A percentile compares a stretch with the other conserved stretches of the same genome.
Evolutionary conservation across 345 rosid species (phyloP).

Genomic region (Acer campestre): DNA sequence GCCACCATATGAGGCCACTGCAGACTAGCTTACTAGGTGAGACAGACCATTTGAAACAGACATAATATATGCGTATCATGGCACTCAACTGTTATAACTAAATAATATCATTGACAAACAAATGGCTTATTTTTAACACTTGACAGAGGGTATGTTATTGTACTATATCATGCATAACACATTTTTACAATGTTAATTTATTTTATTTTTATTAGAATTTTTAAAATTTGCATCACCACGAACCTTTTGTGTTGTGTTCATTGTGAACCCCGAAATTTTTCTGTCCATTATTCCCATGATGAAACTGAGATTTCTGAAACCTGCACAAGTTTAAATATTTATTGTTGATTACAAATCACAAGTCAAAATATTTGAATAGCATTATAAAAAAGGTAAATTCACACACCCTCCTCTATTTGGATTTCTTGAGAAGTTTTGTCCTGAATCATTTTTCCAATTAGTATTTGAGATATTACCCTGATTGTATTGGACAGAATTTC

Average conservation of each 20-base stretch:
- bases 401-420: conserved; percentile 47
- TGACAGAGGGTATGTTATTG: neutral
- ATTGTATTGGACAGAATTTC: conserved; percentile 33
- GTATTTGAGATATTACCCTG: conserved; percentile 25
- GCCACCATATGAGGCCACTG: neutral
- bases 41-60: neutral
- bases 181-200: neutral
- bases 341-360: conserved; percentile 19
- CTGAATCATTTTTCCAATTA: conserved; percentile 39
- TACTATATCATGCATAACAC: neutral
- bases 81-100: neutral
- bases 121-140: neutral
- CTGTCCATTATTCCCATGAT: conserved; percentile 43
- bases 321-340: conserved; percentile 38
- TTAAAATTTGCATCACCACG: conserved; percentile 7
- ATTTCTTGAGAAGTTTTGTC: conserved; percentile 39
- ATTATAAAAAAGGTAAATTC: conserved; percentile 10
- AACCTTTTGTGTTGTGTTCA: conserved; percentile 54
- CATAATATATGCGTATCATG: neutral
- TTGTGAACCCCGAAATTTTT: conserved; percentile 48
- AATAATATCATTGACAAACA: neutral
- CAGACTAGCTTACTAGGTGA: neutral
- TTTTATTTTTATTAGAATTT: neutral
- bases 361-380: neutral
- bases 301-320: conserved; percentile 52